Evolutionary conservation across 371 early-diverging fungal genomes (phyloP).

Genomic region (Saksenaea oblongispora): DNA sequence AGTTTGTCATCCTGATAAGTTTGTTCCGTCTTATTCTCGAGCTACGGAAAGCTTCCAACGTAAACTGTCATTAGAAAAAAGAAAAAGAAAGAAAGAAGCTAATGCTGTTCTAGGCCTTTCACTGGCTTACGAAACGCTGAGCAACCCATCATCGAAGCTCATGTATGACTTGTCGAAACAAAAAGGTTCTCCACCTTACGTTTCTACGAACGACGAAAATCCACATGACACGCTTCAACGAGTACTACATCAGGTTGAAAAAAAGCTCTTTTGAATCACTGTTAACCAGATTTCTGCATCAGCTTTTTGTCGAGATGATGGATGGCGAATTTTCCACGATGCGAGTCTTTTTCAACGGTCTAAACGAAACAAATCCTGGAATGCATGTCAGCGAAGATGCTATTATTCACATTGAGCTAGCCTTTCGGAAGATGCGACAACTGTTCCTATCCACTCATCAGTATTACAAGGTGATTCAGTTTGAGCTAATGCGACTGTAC

Average conservation of each 20-base stretch:
- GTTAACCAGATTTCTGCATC: neutral
- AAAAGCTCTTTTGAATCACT: neutral
- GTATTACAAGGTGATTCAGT: conserved; percentile 62
- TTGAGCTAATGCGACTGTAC: conserved; percentile 60
- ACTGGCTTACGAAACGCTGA: conserved; percentile 64
- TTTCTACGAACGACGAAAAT: conserved; percentile 1
- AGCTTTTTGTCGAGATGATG: conserved; percentile 67
- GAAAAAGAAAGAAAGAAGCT: neutral
- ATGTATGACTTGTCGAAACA: conserved; percentile 58
- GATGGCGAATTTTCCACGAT: conserved; percentile 70
- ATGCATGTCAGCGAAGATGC: conserved; percentile 65
- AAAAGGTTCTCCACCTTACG: conserved; percentile 22
- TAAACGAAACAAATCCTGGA: conserved; percentile 54
- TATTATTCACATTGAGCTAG: conserved; percentile 60
- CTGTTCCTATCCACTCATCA: conserved; percentile 60
- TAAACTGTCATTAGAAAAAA: conserved; percentile 8
- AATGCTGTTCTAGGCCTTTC: conserved; percentile 44
- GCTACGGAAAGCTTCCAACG: conserved; percentile 46
- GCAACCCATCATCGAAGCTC: conserved; percentile 54
- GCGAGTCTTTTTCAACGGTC: conserved; percentile 48
- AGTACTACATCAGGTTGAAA: conserved; percentile 61
- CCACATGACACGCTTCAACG: conserved; percentile 52
- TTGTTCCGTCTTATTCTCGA: conserved; percentile 28
- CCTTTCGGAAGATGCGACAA: conserved; percentile 58
- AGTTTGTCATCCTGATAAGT: conserved; percentile 52